These are phyloP conservation scores for Leccinum obscurum DNA, from an alignment of 768 basidiomycete genomes.

Conservation along the genomic window DNA sequence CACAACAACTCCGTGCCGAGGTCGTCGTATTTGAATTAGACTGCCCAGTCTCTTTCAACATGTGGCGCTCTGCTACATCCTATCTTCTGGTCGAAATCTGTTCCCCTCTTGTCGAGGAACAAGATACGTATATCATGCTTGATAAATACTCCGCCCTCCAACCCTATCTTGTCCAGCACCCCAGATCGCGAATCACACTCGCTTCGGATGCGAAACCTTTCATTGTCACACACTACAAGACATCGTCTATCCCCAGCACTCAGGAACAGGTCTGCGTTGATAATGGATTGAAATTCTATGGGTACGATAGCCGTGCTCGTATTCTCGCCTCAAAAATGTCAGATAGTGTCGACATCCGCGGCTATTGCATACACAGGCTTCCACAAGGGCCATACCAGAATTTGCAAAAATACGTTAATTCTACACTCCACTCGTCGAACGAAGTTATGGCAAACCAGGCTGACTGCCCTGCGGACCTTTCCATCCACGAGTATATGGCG, in stretches of 20 bases:
- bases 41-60: conserved; percentile 39
- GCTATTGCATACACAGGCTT: conserved; percentile 36
- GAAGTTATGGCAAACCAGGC: conserved; percentile 43
- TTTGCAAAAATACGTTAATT: conserved; percentile 37
- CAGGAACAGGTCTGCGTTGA: conserved; percentile 28
- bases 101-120: conserved; percentile 3
- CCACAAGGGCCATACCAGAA: conserved; percentile 32
- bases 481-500: conserved; percentile 45
- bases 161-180: conserved; percentile 17
- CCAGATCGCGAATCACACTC: conserved; percentile 22
- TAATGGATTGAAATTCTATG: conserved; percentile 34
- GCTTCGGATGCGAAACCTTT: conserved; percentile 28
- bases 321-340: conserved; percentile 19
- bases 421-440: conserved; percentile 43
- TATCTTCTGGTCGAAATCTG: conserved; percentile 40
- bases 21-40: conserved; percentile 43
- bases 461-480: conserved; percentile 41
- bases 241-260: conserved; percentile 14
- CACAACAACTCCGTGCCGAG: conserved; percentile 19
- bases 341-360: conserved; percentile 11
- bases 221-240: conserved; percentile 15
- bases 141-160: conserved; percentile 11
- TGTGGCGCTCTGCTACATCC: conserved; percentile 47
- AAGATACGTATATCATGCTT: conserved; percentile 17
- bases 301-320: conserved; percentile 30